Evolutionary conservation across 768 basidiomycete genomes (phyloP), one percentile per base, ranked within the genome.

Genomic region (Ramaria rubella): DNA sequence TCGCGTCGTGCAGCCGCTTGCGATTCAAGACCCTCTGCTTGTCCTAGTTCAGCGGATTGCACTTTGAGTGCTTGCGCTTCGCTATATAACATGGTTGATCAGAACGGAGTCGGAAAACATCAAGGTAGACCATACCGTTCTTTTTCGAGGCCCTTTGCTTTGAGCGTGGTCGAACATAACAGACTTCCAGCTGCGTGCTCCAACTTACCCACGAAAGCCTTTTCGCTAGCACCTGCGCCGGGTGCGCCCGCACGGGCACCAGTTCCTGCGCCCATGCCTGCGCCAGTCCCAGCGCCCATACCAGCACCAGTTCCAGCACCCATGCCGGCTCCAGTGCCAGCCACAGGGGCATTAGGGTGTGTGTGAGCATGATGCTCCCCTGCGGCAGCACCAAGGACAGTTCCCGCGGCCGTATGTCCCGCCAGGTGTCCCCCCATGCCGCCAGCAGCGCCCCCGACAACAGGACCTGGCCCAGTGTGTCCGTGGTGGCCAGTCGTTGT

Each of bases 1-100:
- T 81, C 77, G 21, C 80, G 74, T 31, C 75, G 72, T 66, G 72
- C 61, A 36, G 71, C 36, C 9, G 80, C 81, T 61, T 81, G 79
- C 4, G 67, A 67, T 64, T 82, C 81, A 5, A 81, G 69, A 12
- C 77, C 73, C 64, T 81, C 78, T 17, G 81, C 81, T 62, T 81
- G 77, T 3, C 74, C 70, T 19, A 82, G 67, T 61, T 81, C 81
- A 6, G 66, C 64, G 26, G 73, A 71, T 64, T 82, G 80, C 9
- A 72, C 52, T 58, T 76, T 77, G 36, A 74, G 58, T 0, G 73
- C 66, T 26, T 74, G 69, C 0, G 79, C 80, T 66, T 80, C 78
- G 50, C 76, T 77, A 51, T 5, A 24, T n/a, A 33, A 54, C 26
- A 12, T 12, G 24, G 26, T 43, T 14, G 38, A 43, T 29, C 19